Conservation (phyloP, 352 stramenopile genomes). For the Elongisporangium anandrum region DNA sequence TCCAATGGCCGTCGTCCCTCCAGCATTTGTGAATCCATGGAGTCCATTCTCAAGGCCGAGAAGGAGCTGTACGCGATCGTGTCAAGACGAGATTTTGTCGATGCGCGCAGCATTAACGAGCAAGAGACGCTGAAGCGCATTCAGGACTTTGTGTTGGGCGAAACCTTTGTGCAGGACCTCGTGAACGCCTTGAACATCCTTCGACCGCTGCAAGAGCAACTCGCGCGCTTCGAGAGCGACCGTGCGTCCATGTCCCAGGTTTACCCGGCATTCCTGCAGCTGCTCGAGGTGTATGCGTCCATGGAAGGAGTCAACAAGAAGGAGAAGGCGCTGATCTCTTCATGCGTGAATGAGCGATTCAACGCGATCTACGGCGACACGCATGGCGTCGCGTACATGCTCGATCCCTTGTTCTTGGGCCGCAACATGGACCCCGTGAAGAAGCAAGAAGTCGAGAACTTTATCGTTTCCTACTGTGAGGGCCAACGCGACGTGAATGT, state of each 20-base stretch:
- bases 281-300: constrained; percentile 38
- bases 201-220: constrained; percentile 47
- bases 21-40: constrained; percentile 34
- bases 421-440: constrained; percentile 40
- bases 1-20: constrained; percentile 3
- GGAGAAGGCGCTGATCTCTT: constrained; percentile 64
- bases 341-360: constrained; percentile 60
- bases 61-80: constrained; percentile 47
- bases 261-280: constrained; percentile 39
- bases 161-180: constrained; percentile 56
- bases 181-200: constrained; percentile 52
- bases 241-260: constrained; percentile 47
- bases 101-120: constrained; percentile 27
- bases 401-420: constrained; percentile 56
- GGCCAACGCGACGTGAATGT: constrained; percentile 30
- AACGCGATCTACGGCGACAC: constrained; percentile 55
- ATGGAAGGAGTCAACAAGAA: constrained; percentile 72
- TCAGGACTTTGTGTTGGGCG: constrained; percentile 63
- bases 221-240: constrained; percentile 40
- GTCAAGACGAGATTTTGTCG: constrained; percentile 55
- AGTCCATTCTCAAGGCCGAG: constrained; percentile 46
- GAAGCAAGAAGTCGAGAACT: constrained; percentile 36
- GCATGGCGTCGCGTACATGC: constrained; percentile 53
- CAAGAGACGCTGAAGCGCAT: constrained; percentile 45
- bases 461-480: constrained; percentile 42